phyloP scores from a whole-genome alignment of 306 rosid genomes.

The Malus sylvestris region DNA sequence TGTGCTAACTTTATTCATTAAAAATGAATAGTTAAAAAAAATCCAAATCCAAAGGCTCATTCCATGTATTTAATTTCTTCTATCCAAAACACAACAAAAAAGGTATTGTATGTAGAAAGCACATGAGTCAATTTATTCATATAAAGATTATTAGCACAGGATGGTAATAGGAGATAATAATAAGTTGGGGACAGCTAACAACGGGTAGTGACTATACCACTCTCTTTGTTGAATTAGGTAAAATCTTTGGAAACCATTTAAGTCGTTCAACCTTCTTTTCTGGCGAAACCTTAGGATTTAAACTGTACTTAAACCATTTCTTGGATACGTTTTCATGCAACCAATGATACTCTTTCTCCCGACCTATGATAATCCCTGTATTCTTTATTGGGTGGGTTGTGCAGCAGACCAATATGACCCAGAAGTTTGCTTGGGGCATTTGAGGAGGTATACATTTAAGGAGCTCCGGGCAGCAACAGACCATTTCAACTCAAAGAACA shows the following conservation, averaged over 20 bases:
- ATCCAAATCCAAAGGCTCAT: background rate
- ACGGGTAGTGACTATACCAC: too few species aligned
- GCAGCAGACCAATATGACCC: constrained; percentile 90
- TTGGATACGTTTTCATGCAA: background rate
- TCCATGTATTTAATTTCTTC: background rate
- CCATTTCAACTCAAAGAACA: constrained; percentile 88
- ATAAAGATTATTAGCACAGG: too few species aligned
- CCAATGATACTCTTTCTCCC: background rate
- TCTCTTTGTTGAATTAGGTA: background rate
- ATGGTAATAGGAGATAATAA: background rate
- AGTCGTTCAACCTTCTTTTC: background rate
- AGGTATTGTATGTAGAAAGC: background rate
- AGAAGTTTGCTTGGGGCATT: constrained; percentile 91
- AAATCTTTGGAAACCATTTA: background rate
- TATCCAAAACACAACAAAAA: background rate
- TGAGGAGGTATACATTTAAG: constrained; percentile 81
- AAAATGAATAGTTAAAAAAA: background rate
- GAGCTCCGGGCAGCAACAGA: constrained; percentile 95
- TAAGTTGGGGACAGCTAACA: background rate
- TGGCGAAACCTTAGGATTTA: background rate
- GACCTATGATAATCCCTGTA: background rate
- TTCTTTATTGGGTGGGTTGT: constrained; percentile 13
- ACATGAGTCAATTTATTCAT: background rate
- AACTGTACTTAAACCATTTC: background rate
- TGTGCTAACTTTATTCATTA: background rate